Evolutionary conservation across 768 basidiomycete species (phyloP).

Genomic region (Psilocybe azurescens): DNA sequence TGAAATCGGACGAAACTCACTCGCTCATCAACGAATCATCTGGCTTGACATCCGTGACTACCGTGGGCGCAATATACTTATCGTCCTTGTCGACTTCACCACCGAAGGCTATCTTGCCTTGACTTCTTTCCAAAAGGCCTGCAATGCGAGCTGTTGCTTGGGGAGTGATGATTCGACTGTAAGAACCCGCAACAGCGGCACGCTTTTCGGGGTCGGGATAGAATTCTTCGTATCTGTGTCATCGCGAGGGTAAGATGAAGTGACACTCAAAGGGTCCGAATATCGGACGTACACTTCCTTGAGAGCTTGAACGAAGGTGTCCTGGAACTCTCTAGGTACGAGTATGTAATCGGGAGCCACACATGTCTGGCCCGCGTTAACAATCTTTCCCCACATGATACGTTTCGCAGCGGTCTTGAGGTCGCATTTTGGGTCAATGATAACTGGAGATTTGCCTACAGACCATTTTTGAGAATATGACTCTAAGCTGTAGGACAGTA

Average conservation of each 20-base stretch:
- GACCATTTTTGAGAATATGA: neutral
- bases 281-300: constrained; percentile 39
- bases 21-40: constrained; percentile 81
- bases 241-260: neutral
- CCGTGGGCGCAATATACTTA: constrained; percentile 73
- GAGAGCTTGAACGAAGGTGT: constrained; percentile 48
- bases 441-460: constrained; percentile 72
- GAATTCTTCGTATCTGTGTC: constrained; percentile 55
- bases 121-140: constrained; percentile 63
- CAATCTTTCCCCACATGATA: constrained; percentile 84
- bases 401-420: constrained; percentile 68
- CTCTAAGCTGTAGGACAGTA: neutral
- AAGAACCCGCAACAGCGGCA: constrained; percentile 45
- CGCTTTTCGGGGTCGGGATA: constrained; percentile 55
- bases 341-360: constrained; percentile 65
- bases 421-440: constrained; percentile 75
- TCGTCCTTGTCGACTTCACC: constrained; percentile 63
- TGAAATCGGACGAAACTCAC: constrained; percentile 43
- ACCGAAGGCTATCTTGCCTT: constrained; percentile 69
- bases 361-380: constrained; percentile 81
- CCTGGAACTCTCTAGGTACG: constrained; percentile 50
- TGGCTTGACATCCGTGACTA: constrained; percentile 63
- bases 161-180: constrained; percentile 55
- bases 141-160: constrained; percentile 59
- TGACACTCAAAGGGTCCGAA: neutral